A percentile compares a stretch with the other conserved stretches of the same genome.
phyloP scores from a whole-genome alignment of 495 filamentous ascomycete species.

The Penicillium lagena region DNA sequence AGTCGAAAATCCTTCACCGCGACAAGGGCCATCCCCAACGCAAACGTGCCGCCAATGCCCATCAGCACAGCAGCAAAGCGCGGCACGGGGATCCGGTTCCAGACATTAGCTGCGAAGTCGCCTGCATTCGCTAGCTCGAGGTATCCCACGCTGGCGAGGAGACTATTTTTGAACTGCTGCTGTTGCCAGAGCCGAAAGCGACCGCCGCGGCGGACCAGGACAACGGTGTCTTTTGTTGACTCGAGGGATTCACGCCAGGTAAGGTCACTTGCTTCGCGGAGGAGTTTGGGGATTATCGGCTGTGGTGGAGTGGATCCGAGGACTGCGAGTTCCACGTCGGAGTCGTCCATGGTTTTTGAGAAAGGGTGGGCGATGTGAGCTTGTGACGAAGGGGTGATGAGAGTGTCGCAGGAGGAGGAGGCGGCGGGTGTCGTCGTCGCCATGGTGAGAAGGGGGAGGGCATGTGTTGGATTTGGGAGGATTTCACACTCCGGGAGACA shows the following conservation, averaged over 20 bases:
- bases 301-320: conserved; percentile 3
- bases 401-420: conserved; percentile 15
- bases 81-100: conserved; percentile 44
- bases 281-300: conserved; percentile 9
- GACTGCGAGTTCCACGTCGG: conserved; percentile 4
- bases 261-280: conserved; percentile 17
- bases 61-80: conserved; percentile 38
- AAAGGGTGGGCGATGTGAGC: neutral
- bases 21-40: conserved; percentile 36
- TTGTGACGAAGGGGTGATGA: conserved; percentile 5
- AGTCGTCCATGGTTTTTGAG: neutral
- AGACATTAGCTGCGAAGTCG: conserved; percentile 50
- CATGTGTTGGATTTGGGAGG: too few species aligned
- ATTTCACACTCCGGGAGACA: too few species aligned
- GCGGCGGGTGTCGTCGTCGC: conserved; percentile 7
- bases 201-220: conserved; percentile 10
- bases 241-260: conserved; percentile 14
- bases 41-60: conserved; percentile 42
- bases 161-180: conserved; percentile 37
- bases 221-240: conserved; percentile 9
- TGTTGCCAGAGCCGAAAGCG: conserved; percentile 19
- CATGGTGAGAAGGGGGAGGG: neutral
- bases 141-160: conserved; percentile 40
- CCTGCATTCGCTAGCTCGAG: conserved; percentile 47
- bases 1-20: conserved; percentile 34